Conservation (phyloP, 257 asterid genomes). For the Primulina tabacum region DNA sequence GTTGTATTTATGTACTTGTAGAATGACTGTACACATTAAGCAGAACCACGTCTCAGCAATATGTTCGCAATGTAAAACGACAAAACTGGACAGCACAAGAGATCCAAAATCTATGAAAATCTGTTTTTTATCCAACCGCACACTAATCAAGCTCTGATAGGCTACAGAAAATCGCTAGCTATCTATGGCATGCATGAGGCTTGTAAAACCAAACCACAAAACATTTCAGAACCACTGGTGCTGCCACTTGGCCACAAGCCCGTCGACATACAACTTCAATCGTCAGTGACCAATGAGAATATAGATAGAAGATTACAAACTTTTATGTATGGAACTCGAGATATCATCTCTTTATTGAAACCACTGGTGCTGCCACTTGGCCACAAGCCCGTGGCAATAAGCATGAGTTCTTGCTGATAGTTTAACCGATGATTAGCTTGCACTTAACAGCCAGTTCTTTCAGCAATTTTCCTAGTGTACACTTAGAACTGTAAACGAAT, state of each 20-base stretch:
- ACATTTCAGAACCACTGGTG: too few species aligned
- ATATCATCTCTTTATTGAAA: too few species aligned
- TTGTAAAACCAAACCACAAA: neutral
- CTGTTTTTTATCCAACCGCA: constrained; percentile 15
- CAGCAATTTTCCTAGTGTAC: neutral
- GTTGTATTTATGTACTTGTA: too few species aligned
- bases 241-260: too few species aligned
- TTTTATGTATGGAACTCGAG: too few species aligned
- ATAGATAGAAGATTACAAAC: neutral
- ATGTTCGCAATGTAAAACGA: neutral
- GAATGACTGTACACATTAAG: neutral
- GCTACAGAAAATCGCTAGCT: constrained; percentile 4
- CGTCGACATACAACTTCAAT: neutral
- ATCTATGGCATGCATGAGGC: neutral
- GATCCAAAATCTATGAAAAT: constrained; percentile 6
- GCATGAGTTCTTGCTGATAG: neutral
- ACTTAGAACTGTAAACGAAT: too few species aligned
- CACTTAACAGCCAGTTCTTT: neutral
- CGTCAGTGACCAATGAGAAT: constrained; percentile 20
- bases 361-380: too few species aligned
- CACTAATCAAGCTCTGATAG: constrained; percentile 18
- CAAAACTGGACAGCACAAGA: neutral
- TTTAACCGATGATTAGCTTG: too few species aligned
- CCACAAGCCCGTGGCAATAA: too few species aligned
- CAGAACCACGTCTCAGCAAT: neutral